Base-by-base conservation (phyloP, 2,329 filamentous ascomycete species). In the Magnaporthiopsis incrustans region DNA sequence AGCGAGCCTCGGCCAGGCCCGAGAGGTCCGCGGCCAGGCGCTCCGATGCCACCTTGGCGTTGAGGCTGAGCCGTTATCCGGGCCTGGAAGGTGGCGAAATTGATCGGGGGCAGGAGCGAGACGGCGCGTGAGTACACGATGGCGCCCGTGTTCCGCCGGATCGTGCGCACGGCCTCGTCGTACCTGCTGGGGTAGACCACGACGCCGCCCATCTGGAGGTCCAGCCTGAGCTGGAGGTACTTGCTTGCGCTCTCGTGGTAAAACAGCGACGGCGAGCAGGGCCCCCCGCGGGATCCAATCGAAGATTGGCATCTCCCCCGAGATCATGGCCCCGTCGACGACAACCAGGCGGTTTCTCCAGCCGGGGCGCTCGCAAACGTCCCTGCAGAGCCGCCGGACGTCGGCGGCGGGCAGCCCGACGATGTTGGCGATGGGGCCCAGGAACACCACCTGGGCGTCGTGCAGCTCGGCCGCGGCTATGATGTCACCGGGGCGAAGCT, bases 211-310 rank as follows among this genome's bases (percentile, higher is more conserved):
- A 63, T 63, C 15, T 57, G 44, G 10, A 63, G 15, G 56, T 63
- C 62, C 62, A 63, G 30, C 7, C 62, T 56, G 25, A 63, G 22
- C 32, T 63, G 62, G 62, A 57, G 26, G 30, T 63, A 63, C 62
- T 63, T 63, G 62, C 57, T 53, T 2, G 62, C 62, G 32, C 44
- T 57, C 33, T 63, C 62, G 32, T 59, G 35, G 56, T 63, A 63
- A 10, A 63, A 32, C 5, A 59, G 12, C 30, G 30, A 59, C 6
- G 62, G 62, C 50, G 57, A 32, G 30, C 30, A 32, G 30, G 30
- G 30, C 30, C 30, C 30, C 4, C 30, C n/a, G n/a, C n/a, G n/a
- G 30, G 32, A 57, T 30, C 62, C 62, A 63, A 22, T 63, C 62
- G 30, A 57, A 63, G 8, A 63, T 25, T 2, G 53, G 50, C 62